Evolutionary conservation across 805 yeast species (phyloP).

Genomic region (Candida odintsovae): DNA sequence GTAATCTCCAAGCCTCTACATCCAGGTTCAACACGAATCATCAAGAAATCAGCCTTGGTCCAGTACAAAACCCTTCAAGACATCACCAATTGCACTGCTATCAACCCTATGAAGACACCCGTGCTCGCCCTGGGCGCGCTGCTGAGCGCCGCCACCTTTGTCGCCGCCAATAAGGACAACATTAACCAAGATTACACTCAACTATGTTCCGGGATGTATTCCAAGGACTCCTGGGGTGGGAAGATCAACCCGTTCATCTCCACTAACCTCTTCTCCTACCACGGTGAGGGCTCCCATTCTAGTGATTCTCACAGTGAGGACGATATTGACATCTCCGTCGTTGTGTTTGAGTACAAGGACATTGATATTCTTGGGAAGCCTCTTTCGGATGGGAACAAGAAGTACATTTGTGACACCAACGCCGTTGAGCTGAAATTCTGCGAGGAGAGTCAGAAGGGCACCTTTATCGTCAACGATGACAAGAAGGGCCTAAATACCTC

Average conservation of each 20-base stretch:
- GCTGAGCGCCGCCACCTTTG: not conserved
- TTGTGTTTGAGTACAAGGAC: conserved; percentile 83
- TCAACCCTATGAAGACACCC: not conserved
- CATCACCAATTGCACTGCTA: not conserved
- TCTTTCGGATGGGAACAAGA: conserved; percentile 35
- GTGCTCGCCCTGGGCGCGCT: not conserved
- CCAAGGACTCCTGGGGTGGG: conserved; percentile 86
- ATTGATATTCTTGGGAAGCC: conserved; percentile 57
- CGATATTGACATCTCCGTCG: conserved; percentile 49
- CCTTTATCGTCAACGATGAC: conserved; percentile 50
- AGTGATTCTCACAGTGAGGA: conserved; percentile 24
- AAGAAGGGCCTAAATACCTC: conserved; percentile 39
- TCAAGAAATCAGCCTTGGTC: not conserved
- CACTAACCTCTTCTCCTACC: conserved; percentile 33
- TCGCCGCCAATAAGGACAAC: conserved; percentile 35
- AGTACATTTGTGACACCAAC: conserved; percentile 70
- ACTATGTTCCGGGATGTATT: conserved; percentile 86
- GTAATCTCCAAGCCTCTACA: not conserved
- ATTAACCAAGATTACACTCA: conserved; percentile 52
- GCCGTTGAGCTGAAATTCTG: conserved; percentile 60
- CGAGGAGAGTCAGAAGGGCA: conserved; percentile 45
- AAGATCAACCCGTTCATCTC: conserved; percentile 55
- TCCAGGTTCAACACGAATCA: not conserved
- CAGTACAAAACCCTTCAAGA: not conserved
- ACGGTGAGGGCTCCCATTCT: conserved; percentile 10